These are phyloP conservation scores for Millerozyma acaciae DNA, from an alignment of 805 yeast species.

Conservation along the genomic window DNA sequence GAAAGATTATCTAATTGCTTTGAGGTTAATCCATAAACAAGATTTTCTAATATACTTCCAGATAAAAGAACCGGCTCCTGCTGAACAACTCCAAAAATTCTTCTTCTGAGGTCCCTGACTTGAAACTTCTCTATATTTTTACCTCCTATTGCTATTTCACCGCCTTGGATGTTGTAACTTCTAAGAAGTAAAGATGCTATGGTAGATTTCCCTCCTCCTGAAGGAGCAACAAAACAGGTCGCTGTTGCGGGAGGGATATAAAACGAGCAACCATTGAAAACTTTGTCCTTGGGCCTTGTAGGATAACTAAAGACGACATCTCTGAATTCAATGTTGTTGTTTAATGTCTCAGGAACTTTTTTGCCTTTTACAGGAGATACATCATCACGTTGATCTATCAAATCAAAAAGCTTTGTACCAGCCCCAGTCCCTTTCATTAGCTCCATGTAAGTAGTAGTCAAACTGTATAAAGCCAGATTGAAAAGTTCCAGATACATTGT, in stretches of 20 bases:
- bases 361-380: slow-evolving; percentile 36
- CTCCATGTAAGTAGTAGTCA: slow-evolving; percentile 44
- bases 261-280: slow-evolving; percentile 38
- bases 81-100: slow-evolving; percentile 54
- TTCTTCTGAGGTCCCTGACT: slow-evolving; percentile 45
- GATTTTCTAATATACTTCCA: slow-evolving; percentile 54
- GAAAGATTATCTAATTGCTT: slow-evolving; percentile 28
- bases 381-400: slow-evolving; percentile 34
- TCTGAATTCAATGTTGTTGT: slow-evolving; percentile 35
- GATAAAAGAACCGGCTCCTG: slow-evolving; percentile 58
- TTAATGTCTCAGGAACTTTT: slow-evolving; percentile 14
- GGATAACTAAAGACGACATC: slow-evolving; percentile 42
- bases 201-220: slow-evolving; percentile 62
- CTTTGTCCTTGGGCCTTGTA: slow-evolving; percentile 30
- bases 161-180: slow-evolving; percentile 47
- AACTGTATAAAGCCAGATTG: slow-evolving; percentile 41
- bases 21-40: slow-evolving; percentile 48
- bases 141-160: slow-evolving; percentile 52
- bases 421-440: slow-evolving; percentile 48
- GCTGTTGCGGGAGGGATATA: slow-evolving; percentile 32
- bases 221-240: slow-evolving; percentile 50
- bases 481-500: slow-evolving; percentile 44
- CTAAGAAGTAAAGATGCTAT: slow-evolving; percentile 52
- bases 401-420: slow-evolving; percentile 39
- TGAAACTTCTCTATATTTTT: slow-evolving; percentile 45